Base-by-base conservation (phyloP, 2,329 filamentous ascomycete genomes). In the Ophiosphaerella narmari region DNA sequence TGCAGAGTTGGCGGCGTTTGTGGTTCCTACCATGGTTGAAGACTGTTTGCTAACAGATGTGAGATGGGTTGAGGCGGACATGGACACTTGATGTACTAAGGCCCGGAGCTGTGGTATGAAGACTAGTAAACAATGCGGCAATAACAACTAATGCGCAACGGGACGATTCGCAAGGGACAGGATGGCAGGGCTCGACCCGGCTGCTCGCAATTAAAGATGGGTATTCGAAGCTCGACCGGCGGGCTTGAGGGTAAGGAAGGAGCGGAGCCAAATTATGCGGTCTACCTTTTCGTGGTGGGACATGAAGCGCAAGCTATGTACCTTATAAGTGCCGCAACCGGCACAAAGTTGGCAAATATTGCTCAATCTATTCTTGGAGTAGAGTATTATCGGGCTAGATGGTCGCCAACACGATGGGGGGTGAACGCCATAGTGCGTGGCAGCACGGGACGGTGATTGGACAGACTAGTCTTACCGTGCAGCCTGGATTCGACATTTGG, bases 11-110 rank as follows among this genome's bases (percentile, higher is more conserved):
- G 84, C 73, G 67, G 79, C 67, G 51, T 71, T 72, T 41, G 73
- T 75, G 59, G 76, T 73, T 47, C 77, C 80, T 59, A 77, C 76
- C 75, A 81, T 81, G 61, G 75, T 82, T 58, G 76, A 67, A 62
- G 72, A 64, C 55, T 68, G 61, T 70, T 74, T 77, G 57, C 71
- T 66, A 62, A 70, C 62, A 59, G 69, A 70, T 63, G 74, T 66
- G 65, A 68, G 66, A 59, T 71, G 66, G 52, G 69, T 68, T 55
- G 76, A 75, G 72, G 76, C 77, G 72, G 77, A 79, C 77, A 79
- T 79, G 71, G 70, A 75, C 75, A 75, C 63, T 64, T 67, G 63
- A 70, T 66, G 69, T 71, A 71, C 63, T 65, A 50, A 70, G 74
- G 73, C 73, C 71, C 72, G 67, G 70, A 66, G 63, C 60, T 58